Evolutionary conservation across 257 asterid species (phyloP).

Genomic region (Cinchona pubescens): DNA sequence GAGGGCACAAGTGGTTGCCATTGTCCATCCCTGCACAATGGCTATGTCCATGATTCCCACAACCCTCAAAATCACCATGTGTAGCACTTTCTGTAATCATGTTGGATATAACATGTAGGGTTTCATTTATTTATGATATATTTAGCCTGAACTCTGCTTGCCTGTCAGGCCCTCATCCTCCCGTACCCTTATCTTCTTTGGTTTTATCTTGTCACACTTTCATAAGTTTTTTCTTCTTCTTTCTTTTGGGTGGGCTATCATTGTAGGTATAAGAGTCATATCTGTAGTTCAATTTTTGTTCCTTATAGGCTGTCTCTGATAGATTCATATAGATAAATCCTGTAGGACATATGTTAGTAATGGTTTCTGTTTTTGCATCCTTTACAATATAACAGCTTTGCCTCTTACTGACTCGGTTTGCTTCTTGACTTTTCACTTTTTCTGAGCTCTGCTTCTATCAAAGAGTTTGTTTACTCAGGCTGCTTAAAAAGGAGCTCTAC

Average conservation of each 20-base stretch:
- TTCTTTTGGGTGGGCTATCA: neutral
- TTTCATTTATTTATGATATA: no score
- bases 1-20: neutral
- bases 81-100: neutral
- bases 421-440: neutral
- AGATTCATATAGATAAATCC: neutral
- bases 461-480: neutral
- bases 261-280: neutral
- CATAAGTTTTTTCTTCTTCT: neutral
- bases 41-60: neutral
- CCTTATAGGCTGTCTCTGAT: neutral
- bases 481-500: conserved; percentile 1
- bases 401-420: neutral
- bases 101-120: no score
- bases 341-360: neutral
- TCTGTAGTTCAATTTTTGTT: neutral
- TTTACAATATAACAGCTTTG: neutral
- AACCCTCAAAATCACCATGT: no score
- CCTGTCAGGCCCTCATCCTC: neutral
- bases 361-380: neutral
- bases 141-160: neutral
- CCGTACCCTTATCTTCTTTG: neutral
- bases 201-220: neutral
- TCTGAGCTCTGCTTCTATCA: neutral
- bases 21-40: neutral